Percentiles rank a stretch among this genome's conserved stretches.
Evolutionary conservation across 2,329 filamentous ascomycete genomes (phyloP).

Genomic region (Aureobasidium namibiae): DNA sequence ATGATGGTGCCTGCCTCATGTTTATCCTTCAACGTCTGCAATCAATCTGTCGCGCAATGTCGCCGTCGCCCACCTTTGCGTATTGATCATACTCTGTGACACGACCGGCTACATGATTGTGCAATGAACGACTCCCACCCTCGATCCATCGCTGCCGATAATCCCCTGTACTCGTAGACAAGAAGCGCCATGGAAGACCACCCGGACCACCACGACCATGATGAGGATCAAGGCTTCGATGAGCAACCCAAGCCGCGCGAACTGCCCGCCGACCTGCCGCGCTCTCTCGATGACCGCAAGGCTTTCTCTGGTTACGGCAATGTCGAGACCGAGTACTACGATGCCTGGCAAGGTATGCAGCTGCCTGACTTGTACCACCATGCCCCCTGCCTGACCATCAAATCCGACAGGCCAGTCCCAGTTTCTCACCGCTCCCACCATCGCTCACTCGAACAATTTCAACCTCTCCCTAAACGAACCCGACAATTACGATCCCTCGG

Average conservation of each 20-base stretch:
- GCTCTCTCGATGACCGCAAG: conserved; percentile 80
- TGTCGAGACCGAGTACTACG: conserved; percentile 91
- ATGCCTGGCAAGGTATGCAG: conserved; percentile 86
- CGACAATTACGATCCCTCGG: conserved; percentile 57
- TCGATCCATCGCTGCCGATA: background rate
- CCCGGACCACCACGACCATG: background rate
- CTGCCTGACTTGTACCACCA: conserved; percentile 19
- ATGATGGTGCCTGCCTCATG: background rate
- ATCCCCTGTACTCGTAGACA: background rate
- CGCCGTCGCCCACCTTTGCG: background rate
- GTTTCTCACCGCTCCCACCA: conserved; percentile 78
- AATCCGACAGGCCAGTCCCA: conserved; percentile 72
- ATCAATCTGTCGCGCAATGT: background rate
- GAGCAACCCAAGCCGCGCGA: conserved; percentile 25
- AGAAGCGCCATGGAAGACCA: background rate
- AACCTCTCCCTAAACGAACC: conserved; percentile 76
- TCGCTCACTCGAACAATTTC: conserved; percentile 78
- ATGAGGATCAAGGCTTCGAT: background rate
- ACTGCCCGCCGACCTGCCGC: conserved; percentile 80
- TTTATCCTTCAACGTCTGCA: background rate
- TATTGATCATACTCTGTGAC: background rate
- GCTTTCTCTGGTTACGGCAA: conserved; percentile 57
- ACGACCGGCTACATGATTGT: background rate
- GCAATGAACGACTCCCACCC: background rate
- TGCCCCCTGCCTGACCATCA: background rate